Percentiles rank a stretch among this genome's conserved stretches.
These are phyloP conservation scores for Acer yangbiense DNA, from an alignment of 345 rosid genomes.

Conservation along the genomic window DNA sequence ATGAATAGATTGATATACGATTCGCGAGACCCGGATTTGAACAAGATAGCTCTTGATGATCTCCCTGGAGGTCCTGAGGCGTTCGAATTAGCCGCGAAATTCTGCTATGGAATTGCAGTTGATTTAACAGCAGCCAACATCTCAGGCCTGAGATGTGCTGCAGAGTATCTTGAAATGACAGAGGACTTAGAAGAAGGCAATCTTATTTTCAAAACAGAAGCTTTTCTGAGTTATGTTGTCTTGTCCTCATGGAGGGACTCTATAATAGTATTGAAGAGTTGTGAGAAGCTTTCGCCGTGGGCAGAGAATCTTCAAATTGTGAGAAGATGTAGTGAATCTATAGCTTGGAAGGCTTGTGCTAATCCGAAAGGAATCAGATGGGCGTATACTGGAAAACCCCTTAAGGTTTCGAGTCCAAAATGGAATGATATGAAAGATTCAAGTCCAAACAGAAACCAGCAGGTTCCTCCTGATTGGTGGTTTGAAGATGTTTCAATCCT, in stretches of 20 bases:
- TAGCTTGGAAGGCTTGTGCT: slow-evolving; percentile 99
- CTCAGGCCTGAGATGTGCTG: slow-evolving; percentile 86
- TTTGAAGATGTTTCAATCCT: slow-evolving; percentile 93
- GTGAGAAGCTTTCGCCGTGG: slow-evolving; percentile 97
- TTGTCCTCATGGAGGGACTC: slow-evolving; percentile 98
- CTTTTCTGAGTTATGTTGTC: slow-evolving; percentile 93
- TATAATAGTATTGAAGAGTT: slow-evolving; percentile 76
- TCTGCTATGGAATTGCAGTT: slow-evolving; percentile 92
- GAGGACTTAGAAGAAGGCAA: slow-evolving; percentile 99
- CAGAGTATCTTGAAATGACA: slow-evolving; percentile 99
- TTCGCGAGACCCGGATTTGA: slow-evolving; percentile 60
- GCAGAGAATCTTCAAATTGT: slow-evolving; percentile 97
- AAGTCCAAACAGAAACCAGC: slow-evolving; percentile 75
- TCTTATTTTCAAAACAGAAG: slow-evolving; percentile 95
- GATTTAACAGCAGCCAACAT: slow-evolving; percentile 92
- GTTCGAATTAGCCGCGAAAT: slow-evolving; percentile 88
- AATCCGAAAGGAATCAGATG: slow-evolving; percentile 94
- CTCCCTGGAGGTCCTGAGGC: slow-evolving; percentile 91
- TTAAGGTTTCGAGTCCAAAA: slow-evolving; percentile 74
- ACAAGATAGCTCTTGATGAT: slow-evolving; percentile 64
- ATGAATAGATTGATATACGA: slow-evolving; percentile 86
- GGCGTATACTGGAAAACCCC: slow-evolving; percentile 81
- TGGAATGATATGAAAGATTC: slow-evolving; percentile 78
- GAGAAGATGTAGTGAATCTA: slow-evolving; percentile 92
- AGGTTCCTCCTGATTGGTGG: slow-evolving; percentile 99